Percentiles rank a stretch among this genome's conserved stretches.
phyloP scores from a whole-genome alignment of 345 rosid genomes.

The Gossypium mustelinum region DNA sequence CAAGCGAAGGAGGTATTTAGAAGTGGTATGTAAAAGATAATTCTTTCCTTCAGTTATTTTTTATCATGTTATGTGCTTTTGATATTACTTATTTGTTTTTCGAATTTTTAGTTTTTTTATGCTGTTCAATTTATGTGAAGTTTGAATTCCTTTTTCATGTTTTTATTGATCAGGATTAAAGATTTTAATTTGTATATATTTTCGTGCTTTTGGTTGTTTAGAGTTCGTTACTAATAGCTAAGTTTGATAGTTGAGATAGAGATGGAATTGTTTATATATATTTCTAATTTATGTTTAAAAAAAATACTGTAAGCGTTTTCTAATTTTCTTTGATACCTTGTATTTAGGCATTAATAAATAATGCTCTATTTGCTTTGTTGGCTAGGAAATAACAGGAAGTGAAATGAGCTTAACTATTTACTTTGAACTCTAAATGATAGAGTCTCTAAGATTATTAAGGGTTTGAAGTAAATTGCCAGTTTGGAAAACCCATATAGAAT shows the following conservation, averaged over 20 bases:
- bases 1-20: slow-evolving; percentile 63
- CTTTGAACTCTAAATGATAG: not conserved
- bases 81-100: not conserved
- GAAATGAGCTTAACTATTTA: not conserved
- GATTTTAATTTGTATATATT: not conserved
- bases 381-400: not conserved
- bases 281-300: not conserved
- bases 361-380: not conserved
- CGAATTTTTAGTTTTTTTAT: not conserved
- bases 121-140: not conserved
- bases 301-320: no score
- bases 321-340: not conserved
- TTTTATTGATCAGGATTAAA: not conserved
- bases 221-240: not conserved
- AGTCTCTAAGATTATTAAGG: not conserved
- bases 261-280: not conserved
- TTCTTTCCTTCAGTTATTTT: not conserved
- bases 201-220: not conserved
- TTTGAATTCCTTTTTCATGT: not conserved
- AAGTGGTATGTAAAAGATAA: slow-evolving; percentile 57
- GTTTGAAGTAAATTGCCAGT: not conserved
- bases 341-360: not conserved
- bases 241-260: not conserved
- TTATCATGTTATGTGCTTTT: not conserved
- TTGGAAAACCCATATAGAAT: not conserved